Conservation (phyloP, 345 rosid species). For the Salix koriyanagi region DNA sequence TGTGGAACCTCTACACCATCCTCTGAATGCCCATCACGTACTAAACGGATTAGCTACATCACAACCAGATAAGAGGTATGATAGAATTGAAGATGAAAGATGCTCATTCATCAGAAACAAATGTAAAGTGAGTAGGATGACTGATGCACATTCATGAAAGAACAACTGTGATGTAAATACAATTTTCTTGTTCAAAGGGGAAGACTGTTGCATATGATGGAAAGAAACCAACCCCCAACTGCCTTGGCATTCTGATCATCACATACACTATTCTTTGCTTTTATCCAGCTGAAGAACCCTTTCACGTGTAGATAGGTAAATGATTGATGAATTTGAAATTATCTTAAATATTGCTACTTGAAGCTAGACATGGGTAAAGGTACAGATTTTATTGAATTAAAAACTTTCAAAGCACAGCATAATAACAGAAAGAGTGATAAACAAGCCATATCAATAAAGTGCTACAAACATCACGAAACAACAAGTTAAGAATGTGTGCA, state of each 20-base stretch:
- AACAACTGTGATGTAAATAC: too few relatives aligned
- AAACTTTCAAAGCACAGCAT: too few relatives aligned
- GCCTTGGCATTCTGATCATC: not conserved
- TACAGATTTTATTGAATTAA: too few relatives aligned
- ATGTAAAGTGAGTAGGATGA: not conserved
- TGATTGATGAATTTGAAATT: too few relatives aligned
- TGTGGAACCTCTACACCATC: slow-evolving; percentile 43
- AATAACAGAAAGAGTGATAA: not conserved
- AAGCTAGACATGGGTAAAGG: too few relatives aligned
- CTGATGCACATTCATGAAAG: too few relatives aligned
- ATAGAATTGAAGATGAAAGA: not conserved
- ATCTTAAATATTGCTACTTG: too few relatives aligned
- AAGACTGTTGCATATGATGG: not conserved
- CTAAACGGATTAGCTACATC: slow-evolving; percentile 72
- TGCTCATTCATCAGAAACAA: slow-evolving; percentile 1
- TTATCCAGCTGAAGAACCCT: not conserved
- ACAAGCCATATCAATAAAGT: not conserved
- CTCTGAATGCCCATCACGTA: slow-evolving; percentile 45
- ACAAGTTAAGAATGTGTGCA: not conserved
- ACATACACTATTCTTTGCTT: not conserved
- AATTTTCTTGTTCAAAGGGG: too few relatives aligned
- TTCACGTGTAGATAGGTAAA: not conserved
- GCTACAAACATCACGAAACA: not conserved
- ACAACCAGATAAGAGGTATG: slow-evolving; percentile 22
- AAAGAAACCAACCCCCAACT: not conserved